Percentiles rank a stretch among this genome's conserved stretches.
phyloP scores from a whole-genome alignment of 116 monocot species.

The Zostera marina region DNA sequence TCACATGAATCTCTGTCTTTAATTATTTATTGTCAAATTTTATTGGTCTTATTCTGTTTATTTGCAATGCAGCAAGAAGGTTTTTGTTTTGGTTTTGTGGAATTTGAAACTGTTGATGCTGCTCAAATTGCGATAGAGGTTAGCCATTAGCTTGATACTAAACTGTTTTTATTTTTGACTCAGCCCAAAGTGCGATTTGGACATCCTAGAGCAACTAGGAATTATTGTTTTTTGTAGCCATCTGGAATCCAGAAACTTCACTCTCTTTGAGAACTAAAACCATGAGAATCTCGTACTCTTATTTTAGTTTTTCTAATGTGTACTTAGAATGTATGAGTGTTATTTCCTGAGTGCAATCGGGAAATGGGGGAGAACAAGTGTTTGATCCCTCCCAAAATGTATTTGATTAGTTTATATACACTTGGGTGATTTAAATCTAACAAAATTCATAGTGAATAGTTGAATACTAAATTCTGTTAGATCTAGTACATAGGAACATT shows the following conservation, averaged over 20 bases:
- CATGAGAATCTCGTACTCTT: no score
- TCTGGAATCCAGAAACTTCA: background rate
- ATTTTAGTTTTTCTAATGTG: no score
- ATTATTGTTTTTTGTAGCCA: background rate
- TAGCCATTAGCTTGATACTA: constrained; percentile 16
- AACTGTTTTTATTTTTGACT: background rate
- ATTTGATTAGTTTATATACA: no score
- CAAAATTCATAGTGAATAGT: no score
- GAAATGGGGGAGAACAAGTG: no score
- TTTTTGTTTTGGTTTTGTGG: constrained; percentile 94
- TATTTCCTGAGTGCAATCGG: no score
- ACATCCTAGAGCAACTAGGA: background rate
- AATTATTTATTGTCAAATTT: constrained; percentile 2
- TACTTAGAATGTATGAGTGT: no score
- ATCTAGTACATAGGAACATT: no score
- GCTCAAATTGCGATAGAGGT: constrained; percentile 90
- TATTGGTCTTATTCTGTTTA: background rate
- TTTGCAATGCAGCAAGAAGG: constrained; percentile 46
- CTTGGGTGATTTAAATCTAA: no score
- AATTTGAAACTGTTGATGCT: constrained; percentile 66
- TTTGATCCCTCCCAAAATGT: no score
- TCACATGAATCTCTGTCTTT: background rate
- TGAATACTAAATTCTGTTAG: no score
- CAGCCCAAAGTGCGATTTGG: background rate
- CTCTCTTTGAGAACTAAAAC: background rate